Percentiles rank a stretch among this genome's conserved stretches.
Conservation (phyloP, 2,329 filamentous ascomycete genomes). For the Sarocladiaceae sp. region DNA sequence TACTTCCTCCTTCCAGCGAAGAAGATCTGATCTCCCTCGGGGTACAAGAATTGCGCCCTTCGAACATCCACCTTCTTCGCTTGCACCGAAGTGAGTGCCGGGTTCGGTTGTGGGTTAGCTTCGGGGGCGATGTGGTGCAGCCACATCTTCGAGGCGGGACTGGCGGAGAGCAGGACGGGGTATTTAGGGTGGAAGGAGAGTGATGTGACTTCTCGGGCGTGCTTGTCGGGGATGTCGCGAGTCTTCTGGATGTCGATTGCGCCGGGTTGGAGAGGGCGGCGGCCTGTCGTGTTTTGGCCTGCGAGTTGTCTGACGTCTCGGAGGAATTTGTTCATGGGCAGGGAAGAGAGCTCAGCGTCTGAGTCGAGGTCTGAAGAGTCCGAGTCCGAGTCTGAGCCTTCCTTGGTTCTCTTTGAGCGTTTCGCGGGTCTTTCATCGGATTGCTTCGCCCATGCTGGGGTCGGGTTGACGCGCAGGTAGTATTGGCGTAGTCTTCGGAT, state of each 20-base stretch:
- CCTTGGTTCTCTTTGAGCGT: slow-evolving; percentile 27
- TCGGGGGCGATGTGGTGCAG: slow-evolving; percentile 83
- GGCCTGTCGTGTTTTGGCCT: slow-evolving; percentile 47
- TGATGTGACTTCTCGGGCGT: slow-evolving; percentile 75
- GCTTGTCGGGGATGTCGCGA: slow-evolving; percentile 76
- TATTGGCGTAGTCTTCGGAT: slow-evolving; percentile 74
- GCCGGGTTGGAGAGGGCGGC: slow-evolving; percentile 76
- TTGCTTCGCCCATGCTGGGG: slow-evolving; percentile 56
- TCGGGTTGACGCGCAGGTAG: slow-evolving; percentile 57
- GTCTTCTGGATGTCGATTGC: slow-evolving; percentile 86
- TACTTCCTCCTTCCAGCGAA: slow-evolving; percentile 84
- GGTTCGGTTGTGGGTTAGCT: slow-evolving; percentile 75
- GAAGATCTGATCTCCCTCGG: slow-evolving; percentile 73
- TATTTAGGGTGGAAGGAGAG: slow-evolving; percentile 87
- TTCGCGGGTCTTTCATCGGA: slow-evolving; percentile 47
- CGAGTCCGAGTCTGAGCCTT: slow-evolving; percentile 23
- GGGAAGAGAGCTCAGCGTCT: slow-evolving; percentile 58
- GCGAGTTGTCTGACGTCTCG: slow-evolving; percentile 69
- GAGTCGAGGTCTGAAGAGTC: slow-evolving; percentile 55
- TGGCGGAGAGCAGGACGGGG: slow-evolving; percentile 85
- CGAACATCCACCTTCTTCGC: slow-evolving; percentile 79
- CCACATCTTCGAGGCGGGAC: slow-evolving; percentile 77
- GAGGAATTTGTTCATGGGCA: slow-evolving; percentile 76
- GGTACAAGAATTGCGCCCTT: slow-evolving; percentile 74
- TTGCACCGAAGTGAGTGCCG: slow-evolving; percentile 85